Base-by-base conservation (phyloP, 192 early-diverging fungal species). In the Globomyces pollinis-pini region DNA sequence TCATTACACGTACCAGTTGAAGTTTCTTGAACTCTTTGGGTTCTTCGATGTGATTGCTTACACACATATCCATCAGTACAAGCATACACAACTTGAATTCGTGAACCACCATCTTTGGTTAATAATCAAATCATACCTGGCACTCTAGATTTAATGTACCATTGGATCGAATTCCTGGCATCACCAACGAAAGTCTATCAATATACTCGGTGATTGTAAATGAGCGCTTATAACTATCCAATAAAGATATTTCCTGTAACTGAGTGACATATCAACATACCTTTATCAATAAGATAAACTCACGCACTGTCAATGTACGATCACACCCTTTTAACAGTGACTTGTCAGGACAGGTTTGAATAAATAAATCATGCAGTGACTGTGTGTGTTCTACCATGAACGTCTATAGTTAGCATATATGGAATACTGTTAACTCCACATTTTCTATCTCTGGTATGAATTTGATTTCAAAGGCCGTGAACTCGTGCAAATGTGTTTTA, bases 231-330 rank as follows among this genome's bases (percentile, higher is more conserved):
- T 67, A 60, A 12, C 44, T 26, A 8, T 50, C 16, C 21, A 41
- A 33, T 18, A 72, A 56, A 35, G 75, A 47, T 23, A 74, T 31
- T 12, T 67, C 47, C 43, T 68, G 68, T 9, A 76, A 68, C 74
- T 76, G 41, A 12, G 33, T 30, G 23, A n/a, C n/a, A 34, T 44
- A 15, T n/a, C 32, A 24, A 21, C 26, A 0, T 43, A 74, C 66
- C 26, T 63, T 62, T 15, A 70, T 47, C 45, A 68, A 63, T 15
- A 69, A 57, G 30, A 73, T 35, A 32, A 76, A 34, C 15, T 71
- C 62, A 33, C 77, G 57, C 23, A 71, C 59, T 31, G 72, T 72
- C 57, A 75, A 47, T 2, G 76, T 75, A n/a, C 50, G 38, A 35
- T 75, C 70, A 13, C n/a, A n/a, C n/a, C n/a, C n/a, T n/a, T n/a